These are phyloP conservation scores for Leptographium flavum DNA, from an alignment of 2,329 filamentous ascomycete genomes.

Conservation along the genomic window DNA sequence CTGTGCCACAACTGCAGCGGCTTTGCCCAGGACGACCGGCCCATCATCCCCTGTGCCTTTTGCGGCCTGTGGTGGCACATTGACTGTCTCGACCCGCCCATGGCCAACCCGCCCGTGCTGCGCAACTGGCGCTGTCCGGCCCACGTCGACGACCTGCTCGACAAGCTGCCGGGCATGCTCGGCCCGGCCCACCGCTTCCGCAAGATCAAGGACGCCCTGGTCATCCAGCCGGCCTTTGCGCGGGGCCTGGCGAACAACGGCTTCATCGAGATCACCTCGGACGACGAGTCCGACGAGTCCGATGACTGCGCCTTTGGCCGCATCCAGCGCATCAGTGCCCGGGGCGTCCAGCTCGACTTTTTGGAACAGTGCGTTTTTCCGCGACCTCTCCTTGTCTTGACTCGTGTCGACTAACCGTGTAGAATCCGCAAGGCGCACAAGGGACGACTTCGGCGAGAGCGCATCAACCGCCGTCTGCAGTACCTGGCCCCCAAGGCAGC, in stretches of 20 bases:
- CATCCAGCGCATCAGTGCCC: conserved; percentile 47
- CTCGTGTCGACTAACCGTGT: background rate
- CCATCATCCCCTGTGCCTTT: conserved; percentile 75
- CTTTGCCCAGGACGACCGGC: conserved; percentile 45
- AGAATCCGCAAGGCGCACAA: conserved; percentile 18
- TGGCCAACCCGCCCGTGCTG: conserved; percentile 62
- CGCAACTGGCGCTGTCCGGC: conserved; percentile 81
- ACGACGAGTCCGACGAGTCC: conserved; percentile 38
- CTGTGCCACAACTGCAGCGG: conserved; percentile 65
- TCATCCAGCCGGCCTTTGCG: conserved; percentile 35
- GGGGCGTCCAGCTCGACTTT: conserved; percentile 57
- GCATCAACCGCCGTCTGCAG: conserved; percentile 2
- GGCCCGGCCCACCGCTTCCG: conserved; percentile 48
- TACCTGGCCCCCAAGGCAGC: background rate
- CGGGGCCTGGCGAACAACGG: conserved; percentile 61
- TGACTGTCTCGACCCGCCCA: conserved; percentile 77
- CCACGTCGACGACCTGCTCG: conserved; percentile 66
- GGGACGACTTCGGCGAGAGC: conserved; percentile 6
- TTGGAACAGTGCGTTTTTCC: conserved; percentile 40
- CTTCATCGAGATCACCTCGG: conserved; percentile 51
- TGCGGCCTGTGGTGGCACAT: conserved; percentile 80
- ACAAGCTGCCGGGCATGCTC: conserved; percentile 37
- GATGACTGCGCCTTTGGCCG: conserved; percentile 48
- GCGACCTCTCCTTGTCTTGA: background rate
- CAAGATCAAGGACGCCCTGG: conserved; percentile 39